A percentile compares a stretch with the other conserved stretches of the same genome.
Conservation (phyloP, 352 stramenopile species). For the Pythium phragmitis region DNA sequence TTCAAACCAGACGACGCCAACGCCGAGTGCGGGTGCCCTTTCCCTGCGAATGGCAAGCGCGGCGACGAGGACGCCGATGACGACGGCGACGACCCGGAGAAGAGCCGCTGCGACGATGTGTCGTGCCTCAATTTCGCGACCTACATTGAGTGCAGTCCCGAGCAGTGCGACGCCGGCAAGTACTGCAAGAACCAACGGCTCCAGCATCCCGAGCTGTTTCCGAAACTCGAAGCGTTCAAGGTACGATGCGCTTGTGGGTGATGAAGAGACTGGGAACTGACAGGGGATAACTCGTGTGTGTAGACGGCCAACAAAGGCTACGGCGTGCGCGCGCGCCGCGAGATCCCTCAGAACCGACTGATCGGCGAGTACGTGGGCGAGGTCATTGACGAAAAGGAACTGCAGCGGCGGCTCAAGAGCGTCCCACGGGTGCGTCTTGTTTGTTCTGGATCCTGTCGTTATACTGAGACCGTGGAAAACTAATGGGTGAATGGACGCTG, state of each 20-base stretch:
- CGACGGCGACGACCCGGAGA: constrained; percentile 9
- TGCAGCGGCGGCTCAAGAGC: constrained; percentile 51
- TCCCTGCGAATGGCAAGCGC: constrained; percentile 18
- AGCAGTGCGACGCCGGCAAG: constrained; percentile 41
- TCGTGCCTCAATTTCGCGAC: constrained; percentile 89
- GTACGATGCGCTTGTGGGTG: constrained; percentile 11
- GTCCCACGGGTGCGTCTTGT: constrained; percentile 40
- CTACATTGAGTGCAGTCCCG: constrained; percentile 72
- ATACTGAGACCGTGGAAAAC: background rate
- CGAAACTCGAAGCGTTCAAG: constrained; percentile 68
- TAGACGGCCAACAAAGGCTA: constrained; percentile 83
- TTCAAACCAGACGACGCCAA: constrained; percentile 38
- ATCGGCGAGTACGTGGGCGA: constrained; percentile 92
- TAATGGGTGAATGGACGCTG: background rate
- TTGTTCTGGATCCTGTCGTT: background rate
- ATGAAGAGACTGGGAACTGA: background rate
- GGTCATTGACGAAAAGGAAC: constrained; percentile 89
- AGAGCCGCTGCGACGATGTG: constrained; percentile 73
- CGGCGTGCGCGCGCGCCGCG: constrained; percentile 66
- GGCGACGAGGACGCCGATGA: constrained; percentile 32
- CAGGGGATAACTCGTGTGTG: background rate
- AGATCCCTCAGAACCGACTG: constrained; percentile 62
- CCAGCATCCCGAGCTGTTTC: constrained; percentile 68
- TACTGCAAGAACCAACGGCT: constrained; percentile 76
- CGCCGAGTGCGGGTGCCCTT: constrained; percentile 58